Evolutionary conservation across 1,284 basidiomycete genomes (phyloP).

Genomic region (Cutaneotrichosporon dermatis): DNA sequence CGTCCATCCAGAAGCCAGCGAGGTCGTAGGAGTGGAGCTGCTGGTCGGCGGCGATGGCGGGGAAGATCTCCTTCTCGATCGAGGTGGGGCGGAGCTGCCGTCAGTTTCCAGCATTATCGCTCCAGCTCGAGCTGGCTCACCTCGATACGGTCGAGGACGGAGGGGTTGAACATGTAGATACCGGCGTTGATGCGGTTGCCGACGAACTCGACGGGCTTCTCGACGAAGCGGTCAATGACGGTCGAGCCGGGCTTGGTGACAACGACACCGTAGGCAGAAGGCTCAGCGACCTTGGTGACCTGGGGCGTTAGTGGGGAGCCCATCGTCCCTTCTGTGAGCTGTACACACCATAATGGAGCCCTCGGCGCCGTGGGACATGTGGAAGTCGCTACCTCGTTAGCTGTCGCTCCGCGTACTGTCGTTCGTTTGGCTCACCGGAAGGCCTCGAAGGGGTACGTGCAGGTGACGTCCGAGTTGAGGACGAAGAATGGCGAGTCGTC

Average conservation of each 20-base stretch:
- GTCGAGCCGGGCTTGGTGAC: conserved; percentile 52
- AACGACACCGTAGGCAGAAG: conserved; percentile 56
- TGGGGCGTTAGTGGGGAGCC: conserved; percentile 49
- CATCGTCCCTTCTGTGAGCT: conserved; percentile 24
- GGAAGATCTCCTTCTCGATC: conserved; percentile 56
- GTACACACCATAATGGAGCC: conserved; percentile 53
- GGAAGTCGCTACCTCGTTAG: conserved; percentile 50
- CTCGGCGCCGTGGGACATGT: conserved; percentile 53
- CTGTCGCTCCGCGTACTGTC: not conserved
- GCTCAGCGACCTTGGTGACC: conserved; percentile 56
- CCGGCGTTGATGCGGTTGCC: conserved; percentile 57
- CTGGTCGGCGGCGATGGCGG: conserved; percentile 51
- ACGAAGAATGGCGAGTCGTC: conserved; percentile 57
- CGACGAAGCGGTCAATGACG: conserved; percentile 56
- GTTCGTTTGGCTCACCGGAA: conserved; percentile 42
- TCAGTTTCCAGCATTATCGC: conserved; percentile 5
- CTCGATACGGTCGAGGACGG: conserved; percentile 54
- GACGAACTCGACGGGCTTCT: conserved; percentile 56
- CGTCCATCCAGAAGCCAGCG: conserved; percentile 56
- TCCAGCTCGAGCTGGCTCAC: conserved; percentile 26
- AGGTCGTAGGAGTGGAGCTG: conserved; percentile 56
- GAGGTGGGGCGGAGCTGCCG: conserved; percentile 53
- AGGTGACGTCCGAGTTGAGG: conserved; percentile 56
- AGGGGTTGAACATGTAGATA: conserved; percentile 58
- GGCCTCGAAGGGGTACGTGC: conserved; percentile 54